A percentile compares a stretch with the other conserved stretches of the same genome.
phyloP scores from a whole-genome alignment of 805 yeast species.

The Ogataea ganodermae region DNA sequence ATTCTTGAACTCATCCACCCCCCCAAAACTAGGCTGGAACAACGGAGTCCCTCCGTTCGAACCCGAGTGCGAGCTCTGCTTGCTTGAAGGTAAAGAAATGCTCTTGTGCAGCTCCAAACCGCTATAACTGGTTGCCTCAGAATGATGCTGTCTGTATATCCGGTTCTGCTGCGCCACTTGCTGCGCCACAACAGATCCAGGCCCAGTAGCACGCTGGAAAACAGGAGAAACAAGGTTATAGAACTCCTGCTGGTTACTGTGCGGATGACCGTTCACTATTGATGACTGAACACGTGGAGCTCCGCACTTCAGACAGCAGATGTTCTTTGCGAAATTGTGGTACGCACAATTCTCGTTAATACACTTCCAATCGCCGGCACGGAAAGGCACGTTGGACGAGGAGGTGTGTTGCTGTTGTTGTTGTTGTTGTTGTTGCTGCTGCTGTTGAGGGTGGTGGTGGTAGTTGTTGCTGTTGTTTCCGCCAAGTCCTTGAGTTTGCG shows the following conservation, averaged over 20 bases:
- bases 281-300: conserved; percentile 54
- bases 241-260: conserved; percentile 20
- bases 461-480: conserved; percentile 8
- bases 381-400: conserved; percentile 71
- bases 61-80: conserved; percentile 18
- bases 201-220: conserved; percentile 1
- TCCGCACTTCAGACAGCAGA: conserved; percentile 86
- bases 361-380: conserved; percentile 98
- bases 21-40: conserved; percentile 20
- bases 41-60: conserved; percentile 20
- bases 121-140: conserved; percentile 6
- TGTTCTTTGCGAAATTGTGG: conserved; percentile 90
- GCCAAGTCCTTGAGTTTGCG: conserved; percentile 3
- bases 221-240: neutral
- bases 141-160: conserved; percentile 1
- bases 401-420: conserved; percentile 8
- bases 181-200: conserved; percentile 1
- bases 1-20: conserved; percentile 18
- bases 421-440: conserved; percentile 19
- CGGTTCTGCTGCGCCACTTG: conserved; percentile 9
- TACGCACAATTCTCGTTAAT: conserved; percentile 74
- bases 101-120: conserved; percentile 19
- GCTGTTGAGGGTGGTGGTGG: conserved; percentile 7
- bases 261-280: conserved; percentile 33
- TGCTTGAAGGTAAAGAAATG: conserved; percentile 16